phyloP scores from a whole-genome alignment of 179 eudicot genomes.

The Drosera spatulata region DNA sequence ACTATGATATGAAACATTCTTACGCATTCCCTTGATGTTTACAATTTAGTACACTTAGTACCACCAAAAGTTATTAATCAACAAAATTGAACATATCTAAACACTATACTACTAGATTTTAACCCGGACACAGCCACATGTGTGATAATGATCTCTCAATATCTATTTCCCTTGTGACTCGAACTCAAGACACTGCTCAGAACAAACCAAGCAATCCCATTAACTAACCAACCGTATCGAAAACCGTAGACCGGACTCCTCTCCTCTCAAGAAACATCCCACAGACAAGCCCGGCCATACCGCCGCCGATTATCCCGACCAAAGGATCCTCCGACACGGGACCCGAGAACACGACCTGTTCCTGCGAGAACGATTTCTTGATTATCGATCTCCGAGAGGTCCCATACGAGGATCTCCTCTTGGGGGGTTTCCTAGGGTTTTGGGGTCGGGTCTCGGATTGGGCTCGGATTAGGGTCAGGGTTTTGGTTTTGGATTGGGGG shows the following conservation, averaged over 20 bases:
- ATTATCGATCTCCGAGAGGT: constrained; percentile 57
- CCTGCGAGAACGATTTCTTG: constrained; percentile 71
- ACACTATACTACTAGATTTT: no score
- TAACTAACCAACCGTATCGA: constrained; percentile 63
- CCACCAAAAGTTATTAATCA: no score
- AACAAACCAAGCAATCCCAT: no score
- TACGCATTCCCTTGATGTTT: no score
- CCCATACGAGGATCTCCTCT: constrained; percentile 33
- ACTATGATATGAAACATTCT: no score
- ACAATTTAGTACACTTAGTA: no score
- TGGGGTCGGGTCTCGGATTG: constrained; percentile 11
- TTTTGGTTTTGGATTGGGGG: constrained; percentile 19
- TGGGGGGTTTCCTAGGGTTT: constrained; percentile 13
- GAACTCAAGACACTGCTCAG: no score
- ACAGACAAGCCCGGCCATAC: constrained; percentile 85
- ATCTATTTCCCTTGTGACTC: no score
- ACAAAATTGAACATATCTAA: no score
- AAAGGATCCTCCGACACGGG: constrained; percentile 60
- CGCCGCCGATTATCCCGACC: constrained; percentile 84
- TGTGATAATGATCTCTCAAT: no score
- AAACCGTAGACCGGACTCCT: constrained; percentile 79
- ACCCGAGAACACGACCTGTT: constrained; percentile 61
- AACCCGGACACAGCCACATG: no score
- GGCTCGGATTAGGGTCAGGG: constrained; percentile 21
- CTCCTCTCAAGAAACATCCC: constrained; percentile 61